Base-by-base conservation (phyloP, 257 asterid genomes). In the Orobanche coerulescens region DNA sequence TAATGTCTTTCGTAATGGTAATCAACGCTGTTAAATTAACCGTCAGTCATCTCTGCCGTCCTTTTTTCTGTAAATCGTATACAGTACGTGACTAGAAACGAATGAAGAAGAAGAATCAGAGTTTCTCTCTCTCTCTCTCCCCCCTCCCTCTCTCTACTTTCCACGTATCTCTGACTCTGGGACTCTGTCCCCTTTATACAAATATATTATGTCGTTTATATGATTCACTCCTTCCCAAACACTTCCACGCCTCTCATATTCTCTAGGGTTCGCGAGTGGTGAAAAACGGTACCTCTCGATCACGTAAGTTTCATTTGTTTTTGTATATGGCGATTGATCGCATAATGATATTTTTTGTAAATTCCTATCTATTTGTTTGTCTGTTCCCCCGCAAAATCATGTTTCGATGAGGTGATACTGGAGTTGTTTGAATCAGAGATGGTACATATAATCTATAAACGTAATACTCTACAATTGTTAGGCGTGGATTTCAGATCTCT, bases 401-500 rank as follows among this genome's bases (percentile, higher is more conserved):
- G 70, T 61, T 13, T 34, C 19, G 18, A 16, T 6, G 49, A 40
- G 64, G 20, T 48, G 33, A 24, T 34, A 33, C 40, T 62, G 66
- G 71, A 52, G 66, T 60, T 66, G 23, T 61, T 24, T 55, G 65
- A 44, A 42, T 75, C 62, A 14, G 54, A 62, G 49, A 22, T 63
- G 56, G 68, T 69, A 59, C 61, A 48, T 47, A 59, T 48, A 30
- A 28, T 31, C n/a, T 7, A 24, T 30, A 44, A 46, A 22, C 12
- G 11, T 15, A 25, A 53, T 64, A n/a, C 42, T 42, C 22, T 61
- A 46, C 61, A 43, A 63, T 46, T 75, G 59, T 70, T 55, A 14
- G 73, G 75, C 76, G 65, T 39, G 23, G 51, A 66, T 70, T 80
- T 59, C 79, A 84, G 86, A 83, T 81, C 82, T 69, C 56, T 64